These are phyloP conservation scores for Yueomyces sp. DNA, from an alignment of 805 yeast species.

Conservation along the genomic window DNA sequence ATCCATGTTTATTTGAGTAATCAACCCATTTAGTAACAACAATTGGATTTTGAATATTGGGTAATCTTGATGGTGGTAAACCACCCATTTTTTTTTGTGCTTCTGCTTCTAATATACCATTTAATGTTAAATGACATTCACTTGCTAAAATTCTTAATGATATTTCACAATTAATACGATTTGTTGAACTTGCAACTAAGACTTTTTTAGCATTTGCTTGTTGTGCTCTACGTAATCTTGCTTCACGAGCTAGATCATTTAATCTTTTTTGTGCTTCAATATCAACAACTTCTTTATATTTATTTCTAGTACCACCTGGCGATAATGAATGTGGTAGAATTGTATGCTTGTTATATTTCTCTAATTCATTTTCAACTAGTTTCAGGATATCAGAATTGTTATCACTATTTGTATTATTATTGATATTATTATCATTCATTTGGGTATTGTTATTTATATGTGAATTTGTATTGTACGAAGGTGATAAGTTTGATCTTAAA, in stretches of 20 bases:
- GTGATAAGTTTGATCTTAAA: slow-evolving; percentile 1
- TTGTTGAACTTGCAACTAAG: slow-evolving; percentile 24
- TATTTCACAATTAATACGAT: slow-evolving; percentile 25
- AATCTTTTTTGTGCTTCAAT: slow-evolving; percentile 22
- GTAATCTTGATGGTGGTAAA: slow-evolving; percentile 19
- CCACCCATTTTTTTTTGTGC: slow-evolving; percentile 32
- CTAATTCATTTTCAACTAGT: not conserved
- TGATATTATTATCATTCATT: slow-evolving; percentile 2
- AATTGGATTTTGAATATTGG: slow-evolving; percentile 37
- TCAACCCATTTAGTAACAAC: slow-evolving; percentile 94
- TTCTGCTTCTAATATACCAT: slow-evolving; percentile 32
- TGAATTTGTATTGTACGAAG: slow-evolving; percentile 1
- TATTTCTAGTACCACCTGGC: slow-evolving; percentile 81
- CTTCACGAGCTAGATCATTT: slow-evolving; percentile 23
- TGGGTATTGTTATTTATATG: slow-evolving; percentile 5
- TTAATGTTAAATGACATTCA: slow-evolving; percentile 33
- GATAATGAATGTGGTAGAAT: slow-evolving; percentile 81
- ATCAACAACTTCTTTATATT: slow-evolving; percentile 62
- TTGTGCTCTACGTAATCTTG: slow-evolving; percentile 24
- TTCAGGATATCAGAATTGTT: slow-evolving; percentile 17
- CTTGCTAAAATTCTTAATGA: slow-evolving; percentile 29
- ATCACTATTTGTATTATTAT: slow-evolving; percentile 37
- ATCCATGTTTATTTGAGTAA: slow-evolving; percentile 90
- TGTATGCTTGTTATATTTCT: slow-evolving; percentile 37
- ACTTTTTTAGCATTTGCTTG: slow-evolving; percentile 19